Evolutionary conservation across 139 green algal species (phyloP).

Genomic region (Spirogloea muscicola): DNA sequence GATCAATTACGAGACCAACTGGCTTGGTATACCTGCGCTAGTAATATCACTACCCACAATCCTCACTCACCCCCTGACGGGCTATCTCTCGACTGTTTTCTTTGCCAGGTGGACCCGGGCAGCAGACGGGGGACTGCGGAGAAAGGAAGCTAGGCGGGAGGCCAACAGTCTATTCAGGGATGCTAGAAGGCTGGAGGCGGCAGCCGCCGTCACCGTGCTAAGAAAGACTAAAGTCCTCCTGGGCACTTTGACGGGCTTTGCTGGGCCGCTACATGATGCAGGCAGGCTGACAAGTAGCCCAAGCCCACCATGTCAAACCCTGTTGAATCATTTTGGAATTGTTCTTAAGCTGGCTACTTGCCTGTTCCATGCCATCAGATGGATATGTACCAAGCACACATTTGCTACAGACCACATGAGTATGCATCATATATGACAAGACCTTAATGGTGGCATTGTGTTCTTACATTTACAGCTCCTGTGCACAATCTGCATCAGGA

Average conservation of each 20-base stretch:
- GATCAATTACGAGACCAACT: not conserved
- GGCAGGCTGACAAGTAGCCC: no score
- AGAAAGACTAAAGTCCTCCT: constrained; percentile 16
- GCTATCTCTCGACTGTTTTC: not conserved
- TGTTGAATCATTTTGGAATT: no score
- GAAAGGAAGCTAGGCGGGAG: constrained; percentile 25
- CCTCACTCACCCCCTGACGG: not conserved
- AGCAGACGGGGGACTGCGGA: constrained; percentile 22
- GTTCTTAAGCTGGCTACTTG: no score
- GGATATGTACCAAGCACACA: no score
- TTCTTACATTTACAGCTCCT: no score
- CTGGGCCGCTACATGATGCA: not conserved
- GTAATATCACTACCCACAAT: no score
- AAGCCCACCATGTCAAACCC: no score
- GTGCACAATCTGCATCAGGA: not conserved
- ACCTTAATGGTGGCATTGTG: no score
- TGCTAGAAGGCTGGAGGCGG: constrained; percentile 22
- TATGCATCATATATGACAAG: no score
- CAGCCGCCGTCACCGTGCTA: constrained; percentile 13
- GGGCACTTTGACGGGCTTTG: constrained; percentile 41
- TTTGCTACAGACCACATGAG: no score
- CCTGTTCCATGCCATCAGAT: no score
- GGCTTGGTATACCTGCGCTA: not conserved
- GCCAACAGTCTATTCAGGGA: constrained; percentile 30
- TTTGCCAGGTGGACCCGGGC: constrained; percentile 25